Evolutionary conservation across 192 early-diverging fungal genomes (phyloP), one percentile per base, ranked within the genome.

Genomic region (Mortierella antarctica): DNA sequence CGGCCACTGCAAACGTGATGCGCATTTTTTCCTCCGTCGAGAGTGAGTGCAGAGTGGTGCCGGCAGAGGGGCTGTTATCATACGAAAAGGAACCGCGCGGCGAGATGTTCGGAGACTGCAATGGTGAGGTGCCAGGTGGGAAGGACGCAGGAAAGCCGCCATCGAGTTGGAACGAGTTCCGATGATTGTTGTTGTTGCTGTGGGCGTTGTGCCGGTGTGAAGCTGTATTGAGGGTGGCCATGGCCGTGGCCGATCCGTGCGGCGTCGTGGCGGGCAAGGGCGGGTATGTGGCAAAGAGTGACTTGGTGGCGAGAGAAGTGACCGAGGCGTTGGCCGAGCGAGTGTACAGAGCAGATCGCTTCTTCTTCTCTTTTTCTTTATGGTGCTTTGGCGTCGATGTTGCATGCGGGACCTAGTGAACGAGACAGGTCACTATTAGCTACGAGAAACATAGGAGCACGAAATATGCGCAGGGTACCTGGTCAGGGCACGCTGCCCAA

Each of bases 1-100:
- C 89, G 11, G 90, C 89, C 62, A 93, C 82, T 52, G 92, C 87
- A 80, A 85, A 85, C 1, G 87, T 88, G 47, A 88, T 86, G 14
- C 87, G 80, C 61, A 88, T 83, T 18, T 86, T 82, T 63, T 88
- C 87, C 46, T 88, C 87, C 0, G 83, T 23, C 13, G 81, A 85
- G 51, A 88, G 65, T 2, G 65, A 62, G 42, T 71, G 70, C 48
- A 68, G 21, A 20, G 70, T 62, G 2, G 70, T 64, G 7, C 48
- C 40, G 9, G 14, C 49, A 3, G 68, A 53, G 6, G 56, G 60
- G 9, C 48, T 52, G 21, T 67, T 65, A 9, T 80, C 77, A 31
- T 68, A 66, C 8, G 77, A 72, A 58, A 80, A 68, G 0, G 77
- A 80, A 11, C 49, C 70, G 9, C 77, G 65, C n/a, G 70, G 77